Base-by-base conservation (phyloP, 768 basidiomycete species). In the Lentinula boryana region DNA sequence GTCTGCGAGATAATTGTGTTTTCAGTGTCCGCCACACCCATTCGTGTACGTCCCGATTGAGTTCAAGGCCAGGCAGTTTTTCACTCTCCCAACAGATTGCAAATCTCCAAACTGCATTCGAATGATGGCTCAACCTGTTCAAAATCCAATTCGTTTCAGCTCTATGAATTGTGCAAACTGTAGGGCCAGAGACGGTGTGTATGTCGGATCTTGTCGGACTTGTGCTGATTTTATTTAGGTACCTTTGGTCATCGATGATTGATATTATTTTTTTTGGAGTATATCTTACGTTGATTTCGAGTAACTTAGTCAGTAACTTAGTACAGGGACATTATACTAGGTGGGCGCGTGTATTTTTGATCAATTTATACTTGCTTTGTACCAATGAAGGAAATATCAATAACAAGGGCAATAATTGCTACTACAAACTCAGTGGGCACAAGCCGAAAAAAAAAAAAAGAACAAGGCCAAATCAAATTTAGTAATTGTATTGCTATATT, bases 91-190 rank as follows among this genome's bases (percentile, higher is more conserved):
- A 32, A 43, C 63, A 84, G 84, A 75, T 60, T 89, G 88, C 70
- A 80, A 74, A 68, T 83, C 83, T 32, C 68, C 76, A 21, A 71
- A 68, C 43, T 90, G 89, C 68, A 74, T 76, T 56, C 81, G 86
- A 51, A 69, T 87, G 70, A 91, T 91, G 89, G 75, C 79, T 31
- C 72, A 80, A 50, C 88, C 88, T 32, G 81, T 84, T 50, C 82
- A 76, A 66, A 90, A 90, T 67, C 87, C 88, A 27, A 89, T 89
- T 63, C 78, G 88, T 63, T 79, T 89, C 64, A 86, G 84, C 70
- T 81, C 83, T 35, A 77, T 79, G 5, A 68, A 67, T 59, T 82
- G 81, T 58, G 71, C 72, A 9, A 74, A 78, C 53, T 81, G 81
- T 63, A 69, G 66, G 38, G 65, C 68, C 43, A 72, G 70, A 60